Conservation (phyloP, 139 green algal species). For the Gonium pectorale region DNA sequence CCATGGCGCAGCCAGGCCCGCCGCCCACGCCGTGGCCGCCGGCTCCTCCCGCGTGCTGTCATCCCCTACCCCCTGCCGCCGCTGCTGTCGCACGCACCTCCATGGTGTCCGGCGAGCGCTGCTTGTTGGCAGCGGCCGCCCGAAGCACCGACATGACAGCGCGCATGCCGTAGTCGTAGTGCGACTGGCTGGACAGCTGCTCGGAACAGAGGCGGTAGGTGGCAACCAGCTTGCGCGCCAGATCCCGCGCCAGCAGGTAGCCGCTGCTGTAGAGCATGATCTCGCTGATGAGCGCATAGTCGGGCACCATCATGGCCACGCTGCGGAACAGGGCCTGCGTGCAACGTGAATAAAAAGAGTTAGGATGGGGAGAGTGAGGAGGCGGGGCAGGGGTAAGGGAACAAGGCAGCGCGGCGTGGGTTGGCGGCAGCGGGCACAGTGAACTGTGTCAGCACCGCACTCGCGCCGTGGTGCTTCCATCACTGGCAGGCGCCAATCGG, state of each 20-base stretch:
- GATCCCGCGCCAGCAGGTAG: slow-evolving; percentile 77
- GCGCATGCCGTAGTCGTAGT: slow-evolving; percentile 90
- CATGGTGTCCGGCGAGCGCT: slow-evolving; percentile 63
- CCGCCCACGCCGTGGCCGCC: too few species aligned
- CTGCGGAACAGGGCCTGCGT: slow-evolving; percentile 69
- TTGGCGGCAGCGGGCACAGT: too few species aligned
- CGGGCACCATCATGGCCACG: slow-evolving; percentile 89
- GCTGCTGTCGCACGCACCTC: slow-evolving; percentile 38
- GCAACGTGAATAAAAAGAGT: too few species aligned
- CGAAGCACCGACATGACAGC: slow-evolving; percentile 86
- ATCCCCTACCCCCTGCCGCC: neutral
- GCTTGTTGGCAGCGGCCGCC: slow-evolving; percentile 80
- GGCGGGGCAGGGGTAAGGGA: too few species aligned
- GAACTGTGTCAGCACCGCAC: too few species aligned
- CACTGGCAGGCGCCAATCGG: too few species aligned
- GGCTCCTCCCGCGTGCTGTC: too few species aligned
- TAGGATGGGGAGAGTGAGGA: too few species aligned
- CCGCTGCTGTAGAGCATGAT: slow-evolving; percentile 85
- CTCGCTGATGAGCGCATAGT: slow-evolving; percentile 87
- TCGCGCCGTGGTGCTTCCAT: too few species aligned
- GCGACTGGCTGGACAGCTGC: slow-evolving; percentile 85
- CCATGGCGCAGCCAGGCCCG: too few species aligned
- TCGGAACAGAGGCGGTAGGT: slow-evolving; percentile 88
- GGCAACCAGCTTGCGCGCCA: slow-evolving; percentile 87
- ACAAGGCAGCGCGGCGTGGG: too few species aligned